A percentile compares a stretch with the other conserved stretches of the same genome.
Conservation (phyloP, 179 eudicot species). For the Nepenthes alata region DNA sequence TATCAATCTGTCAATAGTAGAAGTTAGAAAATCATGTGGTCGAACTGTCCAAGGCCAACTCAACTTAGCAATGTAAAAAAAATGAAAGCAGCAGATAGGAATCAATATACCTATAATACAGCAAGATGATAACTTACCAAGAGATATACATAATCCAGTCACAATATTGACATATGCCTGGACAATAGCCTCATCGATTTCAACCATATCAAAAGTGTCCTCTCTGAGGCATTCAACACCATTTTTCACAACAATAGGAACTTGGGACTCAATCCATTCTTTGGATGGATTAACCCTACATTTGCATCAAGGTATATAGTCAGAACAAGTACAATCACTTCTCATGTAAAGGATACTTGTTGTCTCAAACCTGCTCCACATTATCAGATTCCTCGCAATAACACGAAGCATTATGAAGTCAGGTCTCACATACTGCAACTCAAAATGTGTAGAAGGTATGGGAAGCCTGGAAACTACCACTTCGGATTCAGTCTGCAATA, state of each 20-base stretch:
- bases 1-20: too few species aligned
- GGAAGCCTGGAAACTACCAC: conserved; percentile 67
- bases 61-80: too few species aligned
- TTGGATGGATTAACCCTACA: conserved; percentile 67
- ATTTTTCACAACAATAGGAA: conserved; percentile 62
- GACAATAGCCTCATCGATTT: conserved; percentile 59
- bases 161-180: conserved; percentile 90
- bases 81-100: too few species aligned
- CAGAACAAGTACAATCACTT: neutral
- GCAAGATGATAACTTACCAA: conserved; percentile 42
- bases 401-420: conserved; percentile 96
- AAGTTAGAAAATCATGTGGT: too few species aligned
- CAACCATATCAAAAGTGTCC: conserved; percentile 53
- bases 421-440: conserved; percentile 88
- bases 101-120: neutral
- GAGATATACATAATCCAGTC: conserved; percentile 80
- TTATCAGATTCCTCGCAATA: conserved; percentile 79
- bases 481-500: conserved; percentile 83
- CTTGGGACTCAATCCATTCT: conserved; percentile 84
- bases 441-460: conserved; percentile 73
- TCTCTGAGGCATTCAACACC: conserved; percentile 47
- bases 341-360: neutral
- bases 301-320: neutral
- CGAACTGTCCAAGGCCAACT: too few species aligned
- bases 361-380: conserved; percentile 79